Base-by-base conservation (phyloP, 1,139 yeast genomes). In the Magnusiomyces sp. region DNA sequence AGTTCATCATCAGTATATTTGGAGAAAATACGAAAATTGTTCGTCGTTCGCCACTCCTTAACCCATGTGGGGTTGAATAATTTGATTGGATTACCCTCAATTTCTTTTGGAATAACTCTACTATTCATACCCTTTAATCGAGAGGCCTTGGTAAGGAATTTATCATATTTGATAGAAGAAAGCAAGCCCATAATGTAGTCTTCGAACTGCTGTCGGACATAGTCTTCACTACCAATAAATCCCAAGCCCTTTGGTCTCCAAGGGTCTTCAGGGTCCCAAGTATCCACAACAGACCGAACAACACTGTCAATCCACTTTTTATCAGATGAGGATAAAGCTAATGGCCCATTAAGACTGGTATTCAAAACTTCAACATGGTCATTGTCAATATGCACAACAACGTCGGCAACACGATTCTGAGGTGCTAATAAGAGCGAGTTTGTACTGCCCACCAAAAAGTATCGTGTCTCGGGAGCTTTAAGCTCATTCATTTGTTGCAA, bases 401-500 rank as follows among this genome's bases (percentile, higher is more conserved):
- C 62, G 57, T 83, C 88, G 47, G 81, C 76, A 53, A 77, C 71
- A 38, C 72, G 69, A 42, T 74, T 71, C 59, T 83, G 83, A 54
- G 83, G 89, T 58, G 83, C 83, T 43, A 85, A 71, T 49, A 92
- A 72, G 45, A 92, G 70, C 37, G 89, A 80, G 65, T 92, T 92
- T 9, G 97, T 89, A 46, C 95, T 83, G 0, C 98, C 98, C 50
- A 88, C 77, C 68, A 88, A 72, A 58, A 80, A 92, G 62, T 80
- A 81, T 50, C 75, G 71, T 0, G 90, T 76, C 43, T 74, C 77
- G 1, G 73, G 71, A 33, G 76, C 74, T 38, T 73, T 74, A 50
- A 92, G 71, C 58, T 86, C 90, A 50, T 83, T 84, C 51, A 92
- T 71, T 62, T 90, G 97, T 65, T 90, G 98, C 48, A 92, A 70